Evolutionary conservation across 2,329 filamentous ascomycete genomes (phyloP), one percentile per base, ranked within the genome.

Genomic region (Fusarium tjaetaba): DNA sequence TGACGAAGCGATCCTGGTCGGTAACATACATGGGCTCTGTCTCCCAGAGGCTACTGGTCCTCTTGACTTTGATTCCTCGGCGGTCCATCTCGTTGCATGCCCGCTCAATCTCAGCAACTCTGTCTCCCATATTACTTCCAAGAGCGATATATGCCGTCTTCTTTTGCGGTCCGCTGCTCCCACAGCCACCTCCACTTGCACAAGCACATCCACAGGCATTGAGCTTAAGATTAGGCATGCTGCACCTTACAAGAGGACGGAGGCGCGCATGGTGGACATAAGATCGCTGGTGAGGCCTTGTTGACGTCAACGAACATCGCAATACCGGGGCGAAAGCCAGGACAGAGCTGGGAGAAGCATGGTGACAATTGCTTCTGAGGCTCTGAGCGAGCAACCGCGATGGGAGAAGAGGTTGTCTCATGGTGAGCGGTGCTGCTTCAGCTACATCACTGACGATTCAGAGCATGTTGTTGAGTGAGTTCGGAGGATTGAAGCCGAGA

Each of bases 1-100:
- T 99, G 53, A 98, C 85, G 80, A 99, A 99, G 36, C 90, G 89
- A 71, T 91, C 91, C 81, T 99, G 96, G 72, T 98, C 93, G 71
- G 93, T 85, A 72, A 98, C 93, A 82, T 99, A 99, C 96, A 99
- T 99, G 28, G 96, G 94, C 77, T 94, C 91, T 7, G 96, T 99
- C 84, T 98, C 95, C 89, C 96, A 99, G 7, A 99, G 86, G 70
- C 91, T 92, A 81, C 96, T 98, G 1, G 96, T 97, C 77, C 92
- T 88, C 78, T 90, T 88, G 43, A 99, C 88, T 60, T 84, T 89
- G 79, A 98, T 94, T 39, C 90, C 91, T 28, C 89, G 86, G 49
- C 86, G 85, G 72, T 93, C 90, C 90, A 99, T 94, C 79, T 93
- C 89, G 49, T 86, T 86, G 80, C 95, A 95, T 1, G 96, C 96